Evolutionary conservation across 2,329 filamentous ascomycete species (phyloP).

Genomic region (Pyrenophora graminea): DNA sequence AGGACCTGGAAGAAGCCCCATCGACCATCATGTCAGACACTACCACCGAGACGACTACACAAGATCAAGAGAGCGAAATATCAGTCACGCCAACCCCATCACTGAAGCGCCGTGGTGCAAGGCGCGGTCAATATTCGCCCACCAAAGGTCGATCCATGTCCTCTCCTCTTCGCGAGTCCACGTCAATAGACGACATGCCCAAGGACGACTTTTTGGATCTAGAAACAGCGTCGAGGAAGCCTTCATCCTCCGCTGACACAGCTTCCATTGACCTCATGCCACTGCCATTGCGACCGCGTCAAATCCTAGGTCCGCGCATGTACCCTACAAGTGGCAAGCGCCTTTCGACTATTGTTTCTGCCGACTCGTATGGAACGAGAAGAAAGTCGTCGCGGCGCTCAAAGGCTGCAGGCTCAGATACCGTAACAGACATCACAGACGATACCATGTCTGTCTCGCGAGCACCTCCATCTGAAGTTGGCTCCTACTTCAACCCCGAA

Average conservation of each 20-base stretch:
- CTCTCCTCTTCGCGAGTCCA: conserved; percentile 33
- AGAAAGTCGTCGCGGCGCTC: conserved; percentile 33
- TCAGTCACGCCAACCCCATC: conserved; percentile 36
- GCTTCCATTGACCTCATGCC: conserved; percentile 38
- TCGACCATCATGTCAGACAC: conserved; percentile 29
- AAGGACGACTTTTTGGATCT: conserved; percentile 28
- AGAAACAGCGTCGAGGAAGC: conserved; percentile 34
- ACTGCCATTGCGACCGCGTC: conserved; percentile 38
- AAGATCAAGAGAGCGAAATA: conserved; percentile 23
- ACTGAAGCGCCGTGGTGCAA: conserved; percentile 47
- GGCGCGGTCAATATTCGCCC: conserved; percentile 47
- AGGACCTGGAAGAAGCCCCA: conserved; percentile 27
- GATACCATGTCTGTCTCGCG: conserved; percentile 24
- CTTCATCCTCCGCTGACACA: conserved; percentile 45
- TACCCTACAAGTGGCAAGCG: conserved; percentile 60
- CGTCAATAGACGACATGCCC: conserved; percentile 29
- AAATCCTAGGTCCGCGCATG: conserved; percentile 48
- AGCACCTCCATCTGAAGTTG: conserved; percentile 34
- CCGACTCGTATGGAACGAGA: too few species aligned
- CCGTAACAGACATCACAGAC: conserved; percentile 24
- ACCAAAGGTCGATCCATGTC: conserved; percentile 46
- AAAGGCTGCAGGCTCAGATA: conserved; percentile 33
- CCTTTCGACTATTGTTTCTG: conserved; percentile 62
- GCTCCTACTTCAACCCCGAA: conserved; percentile 36
- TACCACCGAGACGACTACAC: conserved; percentile 18